A percentile compares a stretch with the other conserved stretches of the same genome.
Conservation (phyloP, 352 stramenopile genomes). For the Phytophthora uliginosa region DNA sequence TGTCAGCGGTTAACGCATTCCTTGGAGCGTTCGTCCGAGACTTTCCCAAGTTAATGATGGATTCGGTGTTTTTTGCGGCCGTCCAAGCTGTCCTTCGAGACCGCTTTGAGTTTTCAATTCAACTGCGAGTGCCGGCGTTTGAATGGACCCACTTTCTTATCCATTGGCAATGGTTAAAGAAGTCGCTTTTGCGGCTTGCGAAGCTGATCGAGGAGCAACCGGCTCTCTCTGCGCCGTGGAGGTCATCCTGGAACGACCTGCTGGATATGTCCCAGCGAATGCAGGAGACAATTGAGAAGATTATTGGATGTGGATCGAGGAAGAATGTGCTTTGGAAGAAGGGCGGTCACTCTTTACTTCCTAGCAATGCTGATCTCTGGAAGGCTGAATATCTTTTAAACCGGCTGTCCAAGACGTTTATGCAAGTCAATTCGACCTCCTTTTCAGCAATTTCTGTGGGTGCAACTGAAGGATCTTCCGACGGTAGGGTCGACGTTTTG, state of each 20-base stretch:
- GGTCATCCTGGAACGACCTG: conserved; percentile 51
- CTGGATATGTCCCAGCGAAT: conserved; percentile 81
- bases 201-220: conserved; percentile 30
- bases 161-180: conserved; percentile 84
- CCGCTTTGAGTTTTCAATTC: conserved; percentile 85
- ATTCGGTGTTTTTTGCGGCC: conserved; percentile 24
- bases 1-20: conserved; percentile 71
- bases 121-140: conserved; percentile 59
- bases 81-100: conserved; percentile 62
- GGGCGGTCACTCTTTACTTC: conserved; percentile 87
- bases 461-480: conserved; percentile 17
- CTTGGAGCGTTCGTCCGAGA: conserved; percentile 37
- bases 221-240: conserved; percentile 23
- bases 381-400: conserved; percentile 78
- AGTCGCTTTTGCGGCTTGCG: conserved; percentile 56
- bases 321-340: conserved; percentile 95
- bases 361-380: conserved; percentile 70
- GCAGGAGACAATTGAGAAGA: conserved; percentile 72
- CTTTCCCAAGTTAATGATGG: conserved; percentile 3
- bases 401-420: conserved; percentile 70
- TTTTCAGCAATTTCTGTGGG: conserved; percentile 36
- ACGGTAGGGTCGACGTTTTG: conserved; percentile 73
- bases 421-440: conserved; percentile 51
- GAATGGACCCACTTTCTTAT: conserved; percentile 90
- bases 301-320: conserved; percentile 69